Base-by-base conservation (phyloP, 495 filamentous ascomycete genomes). In the Hypoxylon crocopeplum region DNA sequence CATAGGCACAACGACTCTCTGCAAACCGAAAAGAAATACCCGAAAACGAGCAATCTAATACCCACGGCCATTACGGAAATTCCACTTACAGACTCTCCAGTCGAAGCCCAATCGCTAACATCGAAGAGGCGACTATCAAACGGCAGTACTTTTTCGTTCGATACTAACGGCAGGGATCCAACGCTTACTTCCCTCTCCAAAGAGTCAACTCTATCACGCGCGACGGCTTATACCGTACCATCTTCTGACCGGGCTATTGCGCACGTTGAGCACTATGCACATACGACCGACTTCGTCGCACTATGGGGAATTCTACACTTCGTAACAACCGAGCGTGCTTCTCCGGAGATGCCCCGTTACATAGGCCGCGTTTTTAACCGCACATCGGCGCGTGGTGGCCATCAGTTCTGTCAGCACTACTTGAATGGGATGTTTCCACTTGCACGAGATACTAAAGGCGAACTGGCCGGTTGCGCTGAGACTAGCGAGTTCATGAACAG, bases 201-300 rank as follows among this genome's bases (percentile, higher is more conserved):
- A 39, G 56, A 48, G 19, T 45, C 33, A n/a, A 50, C 2, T 49
- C 12, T 24, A 2, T 50, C 38, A 36, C 49, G 30, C 20, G 30
- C 42, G 48, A 56, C 55, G 8, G 32, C 36, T 22, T 59, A 63
- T 25, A 52, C 57, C 0, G 48, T 63, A 4, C 49, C 57, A 0
- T 46, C 57, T 8, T 48, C 57, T 5, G 75, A 69, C 57, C 75
- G 82, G 56, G 76, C 82, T 32, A 85, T 94, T 42, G 74, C 82
- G 1, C 79, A 93, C 50, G 89, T 96, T 29, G 92, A 96, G 69
- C 92, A 96, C 70, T 96, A 95, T 69, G 87, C 85, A 12, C 91
- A 93, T 67, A 79, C 81, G 8, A 77, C 76, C 12, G 92, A 96
- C 63, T 88, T 91, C 56, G 90, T 96, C 0, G 81, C 89, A 0